These are phyloP conservation scores for Ascomycota sp. DNA, from an alignment of 2,329 filamentous ascomycete species.

Conservation along the genomic window DNA sequence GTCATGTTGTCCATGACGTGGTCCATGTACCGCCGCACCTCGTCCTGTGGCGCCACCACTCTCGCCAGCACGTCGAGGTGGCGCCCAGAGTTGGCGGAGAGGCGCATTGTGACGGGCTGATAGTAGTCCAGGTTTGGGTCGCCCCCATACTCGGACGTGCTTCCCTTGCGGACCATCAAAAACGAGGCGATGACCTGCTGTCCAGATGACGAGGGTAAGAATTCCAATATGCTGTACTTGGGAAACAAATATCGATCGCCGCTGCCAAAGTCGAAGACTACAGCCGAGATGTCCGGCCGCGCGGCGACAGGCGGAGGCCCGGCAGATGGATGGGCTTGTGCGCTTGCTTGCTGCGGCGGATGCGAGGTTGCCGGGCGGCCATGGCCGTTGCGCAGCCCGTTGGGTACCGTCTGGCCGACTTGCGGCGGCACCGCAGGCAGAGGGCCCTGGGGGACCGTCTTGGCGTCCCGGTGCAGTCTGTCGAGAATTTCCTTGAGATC, in stretches of 20 bases:
- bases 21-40: constrained; percentile 45
- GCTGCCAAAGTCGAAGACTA: constrained; percentile 48
- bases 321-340: constrained; percentile 36
- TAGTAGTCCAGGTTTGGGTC: constrained; percentile 48
- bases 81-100: constrained; percentile 30
- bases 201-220: constrained; percentile 24
- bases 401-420: constrained; percentile 11
- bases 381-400: constrained; percentile 13
- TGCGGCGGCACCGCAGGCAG: constrained; percentile 7
- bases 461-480: constrained; percentile 20
- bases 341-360: constrained; percentile 11
- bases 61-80: constrained; percentile 37
- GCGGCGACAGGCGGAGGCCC: constrained; percentile 26
- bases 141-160: constrained; percentile 39
- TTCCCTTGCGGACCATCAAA: constrained; percentile 51
- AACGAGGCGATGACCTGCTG: constrained; percentile 52
- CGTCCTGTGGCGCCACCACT: constrained; percentile 38
- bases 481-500: constrained; percentile 32
- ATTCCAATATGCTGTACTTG: constrained; percentile 55
- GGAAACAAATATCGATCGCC: constrained; percentile 63
- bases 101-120: constrained; percentile 45
- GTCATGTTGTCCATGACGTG: constrained; percentile 48
- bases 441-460: constrained; percentile 12
- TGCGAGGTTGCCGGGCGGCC: constrained; percentile 4
- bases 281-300: constrained; percentile 39